Conservation (phyloP, 352 stramenopile species). For the Phytophthora crassamura region DNA sequence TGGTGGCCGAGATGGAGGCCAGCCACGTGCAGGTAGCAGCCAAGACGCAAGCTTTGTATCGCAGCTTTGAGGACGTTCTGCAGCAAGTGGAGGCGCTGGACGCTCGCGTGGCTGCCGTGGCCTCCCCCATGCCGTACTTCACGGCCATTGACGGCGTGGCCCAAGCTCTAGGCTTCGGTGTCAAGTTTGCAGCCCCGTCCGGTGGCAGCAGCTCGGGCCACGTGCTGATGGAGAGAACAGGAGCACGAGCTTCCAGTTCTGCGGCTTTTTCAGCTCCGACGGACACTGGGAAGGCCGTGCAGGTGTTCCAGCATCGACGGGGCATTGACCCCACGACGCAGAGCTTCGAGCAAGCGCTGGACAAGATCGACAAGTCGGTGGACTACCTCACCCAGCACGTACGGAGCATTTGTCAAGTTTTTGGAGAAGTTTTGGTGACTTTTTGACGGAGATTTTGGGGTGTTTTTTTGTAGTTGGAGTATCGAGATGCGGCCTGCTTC, state of each 20-base stretch:
- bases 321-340: slow-evolving; percentile 75
- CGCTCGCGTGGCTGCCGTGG: slow-evolving; percentile 66
- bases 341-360: slow-evolving; percentile 63
- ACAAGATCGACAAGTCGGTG: slow-evolving; percentile 74
- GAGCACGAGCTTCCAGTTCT: neutral
- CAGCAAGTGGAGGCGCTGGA: slow-evolving; percentile 71
- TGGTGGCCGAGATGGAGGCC: slow-evolving; percentile 85
- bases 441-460: neutral
- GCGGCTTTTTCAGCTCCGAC: neutral
- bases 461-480: slow-evolving; percentile 56
- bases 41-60: slow-evolving; percentile 81
- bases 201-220: slow-evolving; percentile 10
- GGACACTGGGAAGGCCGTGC: slow-evolving; percentile 47
- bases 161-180: slow-evolving; percentile 66
- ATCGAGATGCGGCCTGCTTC: slow-evolving; percentile 73
- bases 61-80: slow-evolving; percentile 75
- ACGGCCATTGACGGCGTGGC: slow-evolving; percentile 65
- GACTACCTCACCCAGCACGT: slow-evolving; percentile 76
- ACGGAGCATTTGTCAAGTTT: slow-evolving; percentile 14
- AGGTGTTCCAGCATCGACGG: slow-evolving; percentile 82
- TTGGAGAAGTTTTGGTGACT: slow-evolving; percentile 1
- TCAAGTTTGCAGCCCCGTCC: slow-evolving; percentile 64
- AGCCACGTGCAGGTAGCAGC: slow-evolving; percentile 77
- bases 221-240: slow-evolving; percentile 24
- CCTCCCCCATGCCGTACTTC: slow-evolving; percentile 76